A percentile compares a stretch with the other conserved stretches of the same genome.
Evolutionary conservation across 2,329 filamentous ascomycete species (phyloP).

Genomic region (Pestalotiopsis sp.): DNA sequence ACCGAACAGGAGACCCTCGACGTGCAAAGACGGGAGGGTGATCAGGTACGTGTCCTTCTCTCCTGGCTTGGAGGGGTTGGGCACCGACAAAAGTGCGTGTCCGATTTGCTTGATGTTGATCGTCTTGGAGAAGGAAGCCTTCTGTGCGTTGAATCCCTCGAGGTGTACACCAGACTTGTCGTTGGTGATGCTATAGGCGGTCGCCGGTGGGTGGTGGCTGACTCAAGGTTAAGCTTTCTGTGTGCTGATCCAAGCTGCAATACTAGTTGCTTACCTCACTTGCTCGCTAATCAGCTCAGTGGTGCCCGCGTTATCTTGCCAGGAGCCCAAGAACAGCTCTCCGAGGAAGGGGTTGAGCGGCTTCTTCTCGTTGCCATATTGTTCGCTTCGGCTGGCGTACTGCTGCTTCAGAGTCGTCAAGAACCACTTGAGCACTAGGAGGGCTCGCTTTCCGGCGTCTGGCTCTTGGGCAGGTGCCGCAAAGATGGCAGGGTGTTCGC

Average conservation of each 20-base stretch:
- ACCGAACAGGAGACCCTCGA: slow-evolving; percentile 49
- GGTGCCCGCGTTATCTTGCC: slow-evolving; percentile 28
- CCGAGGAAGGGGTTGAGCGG: slow-evolving; percentile 56
- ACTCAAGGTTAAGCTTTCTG: background rate
- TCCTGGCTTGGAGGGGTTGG: slow-evolving; percentile 32
- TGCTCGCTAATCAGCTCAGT: slow-evolving; percentile 45
- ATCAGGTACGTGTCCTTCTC: slow-evolving; percentile 52
- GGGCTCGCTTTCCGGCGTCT: slow-evolving; percentile 43
- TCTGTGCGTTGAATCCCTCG: slow-evolving; percentile 53
- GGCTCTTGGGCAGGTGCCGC: slow-evolving; percentile 48
- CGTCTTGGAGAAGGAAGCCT: slow-evolving; percentile 52
- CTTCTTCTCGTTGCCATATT: slow-evolving; percentile 52
- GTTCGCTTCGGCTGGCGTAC: slow-evolving; percentile 46
- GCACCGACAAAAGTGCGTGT: slow-evolving; percentile 52
- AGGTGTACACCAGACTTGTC: slow-evolving; percentile 45
- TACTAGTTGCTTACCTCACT: slow-evolving; percentile 36
- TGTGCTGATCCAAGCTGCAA: background rate
- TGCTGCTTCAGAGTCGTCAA: slow-evolving; percentile 50
- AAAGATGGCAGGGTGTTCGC: slow-evolving; percentile 49
- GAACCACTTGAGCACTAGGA: slow-evolving; percentile 50
- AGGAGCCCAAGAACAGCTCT: slow-evolving; percentile 47
- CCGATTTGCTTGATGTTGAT: slow-evolving; percentile 54
- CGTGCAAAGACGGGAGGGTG: slow-evolving; percentile 49
- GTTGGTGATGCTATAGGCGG: slow-evolving; percentile 52
- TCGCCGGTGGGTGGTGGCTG: slow-evolving; percentile 55